Evolutionary conservation across 208 protist species (phyloP).

Genomic region (Acanthamoeba sp.): DNA sequence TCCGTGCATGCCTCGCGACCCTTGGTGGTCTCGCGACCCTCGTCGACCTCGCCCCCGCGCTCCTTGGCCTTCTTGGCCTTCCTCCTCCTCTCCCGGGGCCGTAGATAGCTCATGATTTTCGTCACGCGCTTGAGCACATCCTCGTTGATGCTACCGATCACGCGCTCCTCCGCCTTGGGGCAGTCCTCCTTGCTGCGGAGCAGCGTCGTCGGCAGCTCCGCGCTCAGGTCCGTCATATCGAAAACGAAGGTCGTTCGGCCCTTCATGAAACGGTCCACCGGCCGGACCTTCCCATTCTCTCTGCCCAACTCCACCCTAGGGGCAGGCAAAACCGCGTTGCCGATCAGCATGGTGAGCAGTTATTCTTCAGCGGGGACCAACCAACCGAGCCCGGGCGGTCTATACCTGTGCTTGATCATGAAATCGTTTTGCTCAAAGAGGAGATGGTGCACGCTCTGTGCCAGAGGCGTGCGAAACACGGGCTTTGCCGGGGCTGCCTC

Average conservation of each 20-base stretch:
- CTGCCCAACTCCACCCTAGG: not conserved
- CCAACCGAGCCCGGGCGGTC: no score
- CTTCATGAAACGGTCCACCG: conserved; percentile 35
- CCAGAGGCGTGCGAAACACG: conserved; percentile 20
- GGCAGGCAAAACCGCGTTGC: not conserved
- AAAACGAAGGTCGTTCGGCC: conserved; percentile 34
- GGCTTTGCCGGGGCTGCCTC: not conserved
- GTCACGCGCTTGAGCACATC: not conserved
- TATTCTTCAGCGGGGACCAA: no score
- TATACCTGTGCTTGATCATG: conserved; percentile 41
- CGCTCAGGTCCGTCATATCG: not conserved
- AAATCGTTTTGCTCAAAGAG: conserved; percentile 50
- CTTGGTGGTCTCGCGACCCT: not conserved
- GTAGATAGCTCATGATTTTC: conserved; percentile 33
- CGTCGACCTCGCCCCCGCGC: not conserved
- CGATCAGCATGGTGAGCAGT: not conserved
- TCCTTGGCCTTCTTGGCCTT: conserved; percentile 47
- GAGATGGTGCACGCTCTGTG: not conserved
- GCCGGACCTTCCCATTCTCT: not conserved
- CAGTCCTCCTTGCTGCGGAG: conserved; percentile 62
- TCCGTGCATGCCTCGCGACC: not conserved
- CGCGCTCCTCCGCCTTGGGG: conserved; percentile 11
- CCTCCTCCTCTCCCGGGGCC: not conserved
- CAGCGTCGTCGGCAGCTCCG: conserved; percentile 37
- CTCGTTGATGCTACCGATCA: conserved; percentile 20